Evolutionary conservation across 1,284 basidiomycete genomes (phyloP), one percentile per base, ranked within the genome.

Genomic region (Baeospora myosura): DNA sequence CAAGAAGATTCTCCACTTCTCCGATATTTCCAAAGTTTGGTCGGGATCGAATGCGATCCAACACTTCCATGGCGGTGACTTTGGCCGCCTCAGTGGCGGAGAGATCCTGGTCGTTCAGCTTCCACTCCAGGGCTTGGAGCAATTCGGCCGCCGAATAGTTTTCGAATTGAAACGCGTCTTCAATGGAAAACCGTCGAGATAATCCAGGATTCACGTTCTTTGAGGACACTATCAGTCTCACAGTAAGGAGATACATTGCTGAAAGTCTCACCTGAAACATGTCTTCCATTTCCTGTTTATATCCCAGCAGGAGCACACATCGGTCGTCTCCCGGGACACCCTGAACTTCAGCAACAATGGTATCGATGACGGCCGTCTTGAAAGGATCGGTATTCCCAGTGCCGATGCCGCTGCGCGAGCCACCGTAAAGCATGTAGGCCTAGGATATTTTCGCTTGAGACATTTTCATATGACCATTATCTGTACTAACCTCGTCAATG

Each of bases 21-120:
- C 81, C 81, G 1, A 63, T 75, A 47, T 82, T 82, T 1, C 79
- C 80, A 50, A 82, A 82, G 55, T 81, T 79, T 3, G 79, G 78
- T 2, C 73, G 66, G 42, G 68, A 73, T 32, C 74, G 66, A 33
- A 60, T 60, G 3, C 77, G 73, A 31, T 60, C 63, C 3, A 82
- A 64, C 2, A 71, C 50, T 3, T 77, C 72, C 12, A 77, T 65
- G 0, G 78, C 79, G 3, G 73, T 69, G 3, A 54, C 51, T 51
- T 79, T 82, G 1, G 77, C 81, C 1, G 57, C 57, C 20, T 66
- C 62, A 0, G 78, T 79, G 0, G 79, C 80, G 5, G 54, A 56
- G 3, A 83, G 63, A 47, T 81, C 69, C 44, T 78, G 76, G 2
- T 65, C 51, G 43, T 69, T 68, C 25, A 83, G 62, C 50, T 83